phyloP scores from a whole-genome alignment of 371 early-diverging fungal species.

The Mucor indicus region DNA sequence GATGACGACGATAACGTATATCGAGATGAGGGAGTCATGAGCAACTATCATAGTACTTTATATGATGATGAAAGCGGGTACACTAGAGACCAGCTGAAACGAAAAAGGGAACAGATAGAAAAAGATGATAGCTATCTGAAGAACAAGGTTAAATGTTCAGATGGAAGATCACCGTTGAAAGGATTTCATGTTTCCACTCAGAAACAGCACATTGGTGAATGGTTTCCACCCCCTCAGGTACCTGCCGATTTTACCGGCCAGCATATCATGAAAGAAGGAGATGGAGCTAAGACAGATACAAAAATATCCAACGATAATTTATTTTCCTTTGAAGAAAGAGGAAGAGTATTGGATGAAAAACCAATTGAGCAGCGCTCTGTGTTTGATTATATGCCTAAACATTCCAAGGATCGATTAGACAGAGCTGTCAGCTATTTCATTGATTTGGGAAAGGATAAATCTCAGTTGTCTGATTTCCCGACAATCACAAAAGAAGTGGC shows the following conservation, averaged over 20 bases:
- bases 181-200: slow-evolving; percentile 54
- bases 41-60: slow-evolving; percentile 33
- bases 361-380: slow-evolving; percentile 71
- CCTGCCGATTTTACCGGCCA: slow-evolving; percentile 54
- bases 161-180: slow-evolving; percentile 57
- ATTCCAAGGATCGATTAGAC: slow-evolving; percentile 67
- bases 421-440: slow-evolving; percentile 40
- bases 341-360: slow-evolving; percentile 68
- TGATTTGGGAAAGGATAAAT: slow-evolving; percentile 22
- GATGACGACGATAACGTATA: slow-evolving; percentile 52
- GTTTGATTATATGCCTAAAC: slow-evolving; percentile 68
- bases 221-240: slow-evolving; percentile 59
- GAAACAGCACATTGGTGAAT: slow-evolving; percentile 45
- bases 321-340: slow-evolving; percentile 65
- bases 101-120: slow-evolving; percentile 6
- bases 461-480: slow-evolving; percentile 44
- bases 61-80: slow-evolving; percentile 37
- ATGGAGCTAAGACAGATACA: background rate
- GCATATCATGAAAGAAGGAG: slow-evolving; percentile 21
- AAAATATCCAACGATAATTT: slow-evolving; percentile 10
- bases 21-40: slow-evolving; percentile 20
- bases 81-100: slow-evolving; percentile 14
- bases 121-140: background rate
- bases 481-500: slow-evolving; percentile 66
- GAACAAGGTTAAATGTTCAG: slow-evolving; percentile 31